Evolutionary conservation across 2,329 filamentous ascomycete genomes (phyloP).

Genomic region (Xylaria sp.): DNA sequence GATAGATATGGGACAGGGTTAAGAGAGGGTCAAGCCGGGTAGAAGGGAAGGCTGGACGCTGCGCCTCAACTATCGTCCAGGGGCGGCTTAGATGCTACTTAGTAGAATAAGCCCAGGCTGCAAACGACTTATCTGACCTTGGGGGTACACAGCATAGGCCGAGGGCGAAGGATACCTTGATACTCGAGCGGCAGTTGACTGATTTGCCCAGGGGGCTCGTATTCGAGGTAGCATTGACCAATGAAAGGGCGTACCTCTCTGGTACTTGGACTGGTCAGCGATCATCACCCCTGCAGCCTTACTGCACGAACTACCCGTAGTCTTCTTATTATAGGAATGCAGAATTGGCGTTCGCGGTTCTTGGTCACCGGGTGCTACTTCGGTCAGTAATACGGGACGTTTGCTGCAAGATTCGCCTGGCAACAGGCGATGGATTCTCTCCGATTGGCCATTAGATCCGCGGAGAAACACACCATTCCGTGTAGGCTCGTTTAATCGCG

Average conservation of each 20-base stretch:
- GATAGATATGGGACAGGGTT: constrained; percentile 11
- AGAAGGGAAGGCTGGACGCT: constrained; percentile 11
- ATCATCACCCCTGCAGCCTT: constrained; percentile 26
- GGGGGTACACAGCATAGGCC: constrained; percentile 17
- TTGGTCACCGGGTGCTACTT: background rate
- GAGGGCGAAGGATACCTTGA: background rate
- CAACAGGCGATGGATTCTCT: constrained; percentile 1
- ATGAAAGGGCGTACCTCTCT: constrained; percentile 4
- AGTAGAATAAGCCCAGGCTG: constrained; percentile 3
- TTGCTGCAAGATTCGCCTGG: constrained; percentile 12
- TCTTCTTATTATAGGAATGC: constrained; percentile 6
- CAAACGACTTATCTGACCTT: background rate
- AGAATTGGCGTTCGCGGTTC: background rate
- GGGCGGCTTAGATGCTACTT: constrained; percentile 23
- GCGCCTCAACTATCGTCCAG: background rate
- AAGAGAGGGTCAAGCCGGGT: constrained; percentile 4
- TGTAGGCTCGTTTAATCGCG: background rate
- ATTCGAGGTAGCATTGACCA: constrained; percentile 4
- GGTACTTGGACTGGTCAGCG: background rate
- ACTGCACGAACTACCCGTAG: constrained; percentile 26
- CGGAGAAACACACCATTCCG: background rate
- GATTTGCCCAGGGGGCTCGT: constrained; percentile 19
- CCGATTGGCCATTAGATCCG: constrained; percentile 22
- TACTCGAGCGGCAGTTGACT: constrained; percentile 13
- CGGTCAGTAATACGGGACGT: background rate